phyloP scores from a whole-genome alignment of 805 yeast genomes.

The Yarrowia phangngaensis region DNA sequence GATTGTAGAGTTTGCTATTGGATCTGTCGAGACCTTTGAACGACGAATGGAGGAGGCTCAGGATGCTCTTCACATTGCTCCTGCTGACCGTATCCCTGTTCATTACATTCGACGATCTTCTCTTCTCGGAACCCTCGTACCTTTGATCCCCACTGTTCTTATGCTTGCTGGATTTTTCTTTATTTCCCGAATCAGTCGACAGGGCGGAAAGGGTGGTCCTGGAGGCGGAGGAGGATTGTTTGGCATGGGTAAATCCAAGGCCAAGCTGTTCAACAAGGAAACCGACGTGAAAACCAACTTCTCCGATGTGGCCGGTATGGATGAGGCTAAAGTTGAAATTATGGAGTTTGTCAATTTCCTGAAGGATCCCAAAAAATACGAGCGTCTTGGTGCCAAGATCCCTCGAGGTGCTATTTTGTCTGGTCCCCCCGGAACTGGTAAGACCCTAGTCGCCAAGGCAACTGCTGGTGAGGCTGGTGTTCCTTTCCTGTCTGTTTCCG shows the following conservation, averaged over 20 bases:
- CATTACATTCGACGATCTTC: slow-evolving; percentile 71
- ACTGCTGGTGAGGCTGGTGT: slow-evolving; percentile 99
- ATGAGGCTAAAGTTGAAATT: slow-evolving; percentile 94
- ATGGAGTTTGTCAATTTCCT: slow-evolving; percentile 96
- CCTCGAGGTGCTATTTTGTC: slow-evolving; percentile 97
- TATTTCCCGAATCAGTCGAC: slow-evolving; percentile 54
- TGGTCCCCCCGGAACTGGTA: slow-evolving; percentile 99
- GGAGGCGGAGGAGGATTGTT: slow-evolving; percentile 81
- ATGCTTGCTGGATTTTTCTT: slow-evolving; percentile 86
- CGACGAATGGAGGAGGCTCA: slow-evolving; percentile 72
- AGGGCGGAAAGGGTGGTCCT: slow-evolving; percentile 48
- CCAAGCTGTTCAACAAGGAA: slow-evolving; percentile 86
- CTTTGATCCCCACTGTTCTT: slow-evolving; percentile 82
- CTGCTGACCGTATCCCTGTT: slow-evolving; percentile 72
- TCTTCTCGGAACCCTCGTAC: slow-evolving; percentile 57
- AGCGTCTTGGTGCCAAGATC: slow-evolving; percentile 89
- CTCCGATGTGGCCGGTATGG: slow-evolving; percentile 95
- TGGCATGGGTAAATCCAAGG: slow-evolving; percentile 84
- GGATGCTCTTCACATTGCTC: slow-evolving; percentile 58
- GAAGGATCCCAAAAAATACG: slow-evolving; percentile 86
- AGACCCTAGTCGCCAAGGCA: slow-evolving; percentile 92
- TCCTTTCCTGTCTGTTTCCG: slow-evolving; percentile 92
- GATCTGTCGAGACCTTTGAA: slow-evolving; percentile 86
- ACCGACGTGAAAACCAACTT: slow-evolving; percentile 85
- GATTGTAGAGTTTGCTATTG: slow-evolving; percentile 66